phyloP scores from a whole-genome alignment of 176 grass and related monocot genomes.

The Ampelocalamus luodianensis region DNA sequence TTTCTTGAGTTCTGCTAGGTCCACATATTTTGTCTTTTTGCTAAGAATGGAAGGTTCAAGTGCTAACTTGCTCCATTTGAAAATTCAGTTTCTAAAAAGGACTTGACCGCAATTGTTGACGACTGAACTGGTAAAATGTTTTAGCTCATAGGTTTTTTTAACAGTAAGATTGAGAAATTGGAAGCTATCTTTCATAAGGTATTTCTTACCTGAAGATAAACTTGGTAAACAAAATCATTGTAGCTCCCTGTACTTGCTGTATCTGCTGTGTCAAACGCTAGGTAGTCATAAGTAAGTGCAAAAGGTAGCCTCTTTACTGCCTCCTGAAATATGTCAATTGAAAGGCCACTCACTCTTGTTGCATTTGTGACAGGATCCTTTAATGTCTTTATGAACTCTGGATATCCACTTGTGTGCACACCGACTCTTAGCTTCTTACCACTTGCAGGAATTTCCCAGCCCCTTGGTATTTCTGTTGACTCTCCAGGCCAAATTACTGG shows the following conservation, averaged over 20 bases:
- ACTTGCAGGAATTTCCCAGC: slow-evolving; percentile 36
- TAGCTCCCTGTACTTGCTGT: slow-evolving; percentile 24
- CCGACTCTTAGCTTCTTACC: slow-evolving; percentile 52
- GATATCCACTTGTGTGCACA: slow-evolving; percentile 42
- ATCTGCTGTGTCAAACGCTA: neutral
- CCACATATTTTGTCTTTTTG: no score
- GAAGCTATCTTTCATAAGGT: no score
- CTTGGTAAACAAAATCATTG: slow-evolving; percentile 61
- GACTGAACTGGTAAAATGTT: no score
- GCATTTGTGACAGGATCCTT: slow-evolving; percentile 45
- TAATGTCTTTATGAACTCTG: slow-evolving; percentile 36
- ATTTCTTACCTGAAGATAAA: slow-evolving; percentile 47
- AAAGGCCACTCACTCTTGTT: slow-evolving; percentile 7
- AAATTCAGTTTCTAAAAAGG: no score
- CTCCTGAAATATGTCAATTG: slow-evolving; percentile 57
- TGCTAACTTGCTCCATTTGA: no score
- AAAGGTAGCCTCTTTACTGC: slow-evolving; percentile 52
- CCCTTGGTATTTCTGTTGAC: slow-evolving; percentile 46
- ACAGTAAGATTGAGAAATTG: no score
- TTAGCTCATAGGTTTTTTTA: no score
- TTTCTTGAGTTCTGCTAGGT: no score
- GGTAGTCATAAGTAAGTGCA: slow-evolving; percentile 31
- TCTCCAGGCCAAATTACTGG: slow-evolving; percentile 59
- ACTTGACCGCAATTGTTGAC: no score
- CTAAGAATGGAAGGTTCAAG: no score